These are phyloP conservation scores for Cercospora citrullina DNA, from an alignment of 2,329 filamentous ascomycete species.

Conservation along the genomic window DNA sequence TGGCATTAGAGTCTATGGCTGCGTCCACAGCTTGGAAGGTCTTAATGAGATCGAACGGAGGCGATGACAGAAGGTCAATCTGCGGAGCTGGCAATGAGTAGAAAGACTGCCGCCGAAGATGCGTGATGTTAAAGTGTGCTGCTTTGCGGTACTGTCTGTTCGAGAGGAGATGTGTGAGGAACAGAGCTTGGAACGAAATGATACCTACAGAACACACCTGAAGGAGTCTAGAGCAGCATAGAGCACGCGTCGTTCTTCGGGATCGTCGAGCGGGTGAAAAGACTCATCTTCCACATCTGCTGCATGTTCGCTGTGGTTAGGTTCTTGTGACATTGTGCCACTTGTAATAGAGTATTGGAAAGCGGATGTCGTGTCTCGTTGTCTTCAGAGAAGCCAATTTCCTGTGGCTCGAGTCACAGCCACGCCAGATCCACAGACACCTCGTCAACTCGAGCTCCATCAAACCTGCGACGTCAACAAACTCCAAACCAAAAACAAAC, in stretches of 20 bases:
- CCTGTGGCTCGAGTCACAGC: not conserved
- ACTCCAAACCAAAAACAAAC: not conserved
- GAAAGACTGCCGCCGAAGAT: constrained; percentile 86
- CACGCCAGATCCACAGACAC: not conserved
- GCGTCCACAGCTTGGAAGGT: constrained; percentile 77
- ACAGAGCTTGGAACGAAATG: constrained; percentile 15
- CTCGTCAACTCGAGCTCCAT: not conserved
- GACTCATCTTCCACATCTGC: not conserved
- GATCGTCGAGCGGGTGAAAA: constrained; percentile 64
- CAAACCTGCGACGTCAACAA: not conserved
- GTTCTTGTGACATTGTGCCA: not conserved
- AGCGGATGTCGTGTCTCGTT: not conserved
- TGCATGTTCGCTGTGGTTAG: not conserved
- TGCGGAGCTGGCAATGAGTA: constrained; percentile 84
- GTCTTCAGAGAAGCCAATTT: not conserved
- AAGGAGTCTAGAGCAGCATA: constrained; percentile 86
- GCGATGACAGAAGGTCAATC: constrained; percentile 76
- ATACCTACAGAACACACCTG: constrained; percentile 56
- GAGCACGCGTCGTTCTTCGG: constrained; percentile 77
- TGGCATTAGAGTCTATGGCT: constrained; percentile 85
- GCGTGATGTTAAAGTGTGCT: constrained; percentile 87
- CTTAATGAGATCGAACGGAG: constrained; percentile 80
- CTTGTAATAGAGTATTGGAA: not conserved
- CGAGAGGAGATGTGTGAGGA: not conserved
- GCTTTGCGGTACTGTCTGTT: constrained; percentile 66